Conservation (phyloP, 495 filamentous ascomycete genomes). For the Penicillium herquei region DNA sequence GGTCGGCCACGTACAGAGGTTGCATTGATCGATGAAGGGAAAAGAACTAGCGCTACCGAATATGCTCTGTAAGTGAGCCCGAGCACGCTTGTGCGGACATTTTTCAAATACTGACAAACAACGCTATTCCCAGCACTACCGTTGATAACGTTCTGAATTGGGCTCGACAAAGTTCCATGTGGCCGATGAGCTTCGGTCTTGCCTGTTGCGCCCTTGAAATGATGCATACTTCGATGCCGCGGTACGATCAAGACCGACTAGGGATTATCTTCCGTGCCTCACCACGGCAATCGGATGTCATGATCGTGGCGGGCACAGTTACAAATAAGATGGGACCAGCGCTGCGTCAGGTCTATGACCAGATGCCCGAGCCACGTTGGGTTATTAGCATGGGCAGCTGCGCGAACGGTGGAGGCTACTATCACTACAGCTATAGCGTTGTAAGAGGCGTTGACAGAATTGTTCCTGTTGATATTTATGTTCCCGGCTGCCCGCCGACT, state of each 20-base stretch:
- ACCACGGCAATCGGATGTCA: slow-evolving; percentile 92
- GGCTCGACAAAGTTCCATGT: slow-evolving; percentile 91
- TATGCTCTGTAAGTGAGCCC: too few relatives aligned
- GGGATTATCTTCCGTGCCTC: slow-evolving; percentile 98
- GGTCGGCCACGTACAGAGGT: too few relatives aligned
- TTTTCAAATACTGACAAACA: too few relatives aligned
- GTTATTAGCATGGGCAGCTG: slow-evolving; percentile 96
- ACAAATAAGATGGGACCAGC: slow-evolving; percentile 99
- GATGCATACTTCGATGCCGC: slow-evolving; percentile 96
- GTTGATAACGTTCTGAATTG: slow-evolving; percentile 89
- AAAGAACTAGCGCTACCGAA: too few relatives aligned
- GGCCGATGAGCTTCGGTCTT: slow-evolving; percentile 98
- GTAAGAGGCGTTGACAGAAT: slow-evolving; percentile 90
- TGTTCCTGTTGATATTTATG: slow-evolving; percentile 94
- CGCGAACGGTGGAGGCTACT: slow-evolving; percentile 95
- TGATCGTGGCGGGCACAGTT: slow-evolving; percentile 94
- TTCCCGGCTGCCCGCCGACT: slow-evolving; percentile 85
- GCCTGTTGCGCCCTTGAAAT: slow-evolving; percentile 97
- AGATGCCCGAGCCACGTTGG: slow-evolving; percentile 97
- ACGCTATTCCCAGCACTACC: neutral
- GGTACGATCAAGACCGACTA: slow-evolving; percentile 93
- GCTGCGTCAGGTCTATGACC: slow-evolving; percentile 92
- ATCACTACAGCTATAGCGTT: slow-evolving; percentile 94
- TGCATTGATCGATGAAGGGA: too few relatives aligned
- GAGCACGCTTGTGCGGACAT: too few relatives aligned